Conservation (phyloP, 345 rosid genomes). For the Mercurialis annua region DNA sequence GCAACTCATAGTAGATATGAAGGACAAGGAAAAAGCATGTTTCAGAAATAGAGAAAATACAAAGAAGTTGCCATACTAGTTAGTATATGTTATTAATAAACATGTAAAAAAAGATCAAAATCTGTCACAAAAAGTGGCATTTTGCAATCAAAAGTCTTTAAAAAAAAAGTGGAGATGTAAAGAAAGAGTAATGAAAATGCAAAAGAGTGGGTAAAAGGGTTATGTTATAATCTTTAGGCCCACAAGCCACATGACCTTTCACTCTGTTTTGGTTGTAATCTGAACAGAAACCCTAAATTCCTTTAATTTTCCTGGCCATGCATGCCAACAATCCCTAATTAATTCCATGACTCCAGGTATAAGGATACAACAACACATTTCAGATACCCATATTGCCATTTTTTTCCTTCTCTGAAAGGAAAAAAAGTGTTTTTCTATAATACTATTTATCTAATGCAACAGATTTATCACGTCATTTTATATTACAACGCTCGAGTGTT, state of each 20-base stretch:
- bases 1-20: background rate
- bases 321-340: background rate
- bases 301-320: conserved; percentile 10
- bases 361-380: background rate
- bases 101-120: background rate
- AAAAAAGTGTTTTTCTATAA: too few relatives aligned
- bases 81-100: background rate
- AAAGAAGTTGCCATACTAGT: background rate
- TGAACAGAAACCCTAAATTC: background rate
- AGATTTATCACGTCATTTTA: too few relatives aligned
- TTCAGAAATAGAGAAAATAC: background rate
- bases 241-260: conserved; percentile 43
- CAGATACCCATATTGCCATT: background rate
- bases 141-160: background rate
- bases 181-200: background rate
- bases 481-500: too few relatives aligned
- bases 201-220: conserved; percentile 9
- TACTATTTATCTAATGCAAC: too few relatives aligned
- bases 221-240: conserved; percentile 19
- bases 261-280: conserved; percentile 25
- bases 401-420: conserved; percentile 3
- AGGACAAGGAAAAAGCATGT: background rate
- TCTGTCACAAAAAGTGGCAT: background rate
- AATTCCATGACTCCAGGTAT: conserved; percentile 16
- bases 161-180: background rate